A percentile compares a stretch with the other conserved stretches of the same genome.
phyloP scores from a whole-genome alignment of 2,329 filamentous ascomycete genomes.

The Decorospora gaudefroyi region DNA sequence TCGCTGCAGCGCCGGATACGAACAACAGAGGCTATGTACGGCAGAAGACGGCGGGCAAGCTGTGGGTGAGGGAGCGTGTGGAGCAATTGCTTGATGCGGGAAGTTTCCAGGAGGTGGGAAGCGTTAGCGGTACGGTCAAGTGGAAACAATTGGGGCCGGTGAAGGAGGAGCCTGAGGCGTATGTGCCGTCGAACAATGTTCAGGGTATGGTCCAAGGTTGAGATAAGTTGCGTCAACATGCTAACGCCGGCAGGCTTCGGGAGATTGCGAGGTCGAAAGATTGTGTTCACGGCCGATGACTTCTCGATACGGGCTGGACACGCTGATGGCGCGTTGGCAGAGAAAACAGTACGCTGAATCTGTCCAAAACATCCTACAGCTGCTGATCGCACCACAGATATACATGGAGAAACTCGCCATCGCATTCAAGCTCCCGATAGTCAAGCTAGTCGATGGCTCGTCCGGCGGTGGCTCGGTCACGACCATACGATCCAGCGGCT shows the following conservation, averaged over 20 bases:
- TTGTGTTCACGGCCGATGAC: conserved; percentile 67
- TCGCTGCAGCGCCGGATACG: conserved; percentile 60
- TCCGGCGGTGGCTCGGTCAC: conserved; percentile 67
- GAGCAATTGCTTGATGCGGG: conserved; percentile 61
- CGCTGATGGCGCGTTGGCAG: conserved; percentile 63
- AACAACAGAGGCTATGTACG: conserved; percentile 63
- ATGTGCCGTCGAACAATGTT: conserved; percentile 65
- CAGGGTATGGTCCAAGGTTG: conserved; percentile 49
- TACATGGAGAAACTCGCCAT: conserved; percentile 67
- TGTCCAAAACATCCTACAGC: neutral
- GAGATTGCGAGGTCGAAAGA: conserved; percentile 56
- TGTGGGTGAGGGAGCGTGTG: conserved; percentile 67
- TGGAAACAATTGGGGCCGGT: conserved; percentile 58
- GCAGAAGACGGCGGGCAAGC: conserved; percentile 66
- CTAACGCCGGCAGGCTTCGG: conserved; percentile 51
- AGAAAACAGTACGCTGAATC: conserved; percentile 54
- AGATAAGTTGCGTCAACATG: neutral
- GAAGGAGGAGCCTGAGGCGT: conserved; percentile 56
- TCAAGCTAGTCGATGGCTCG: conserved; percentile 68
- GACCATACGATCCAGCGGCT: conserved; percentile 60
- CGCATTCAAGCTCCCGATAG: conserved; percentile 61
- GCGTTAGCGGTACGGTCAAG: conserved; percentile 61
- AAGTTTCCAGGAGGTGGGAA: conserved; percentile 64
- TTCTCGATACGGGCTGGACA: conserved; percentile 67
- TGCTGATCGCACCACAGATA: conserved; percentile 42